Evolutionary conservation across 768 basidiomycete species (phyloP), one percentile per base, ranked within the genome.

Genomic region (Phanerochaete carnosa): DNA sequence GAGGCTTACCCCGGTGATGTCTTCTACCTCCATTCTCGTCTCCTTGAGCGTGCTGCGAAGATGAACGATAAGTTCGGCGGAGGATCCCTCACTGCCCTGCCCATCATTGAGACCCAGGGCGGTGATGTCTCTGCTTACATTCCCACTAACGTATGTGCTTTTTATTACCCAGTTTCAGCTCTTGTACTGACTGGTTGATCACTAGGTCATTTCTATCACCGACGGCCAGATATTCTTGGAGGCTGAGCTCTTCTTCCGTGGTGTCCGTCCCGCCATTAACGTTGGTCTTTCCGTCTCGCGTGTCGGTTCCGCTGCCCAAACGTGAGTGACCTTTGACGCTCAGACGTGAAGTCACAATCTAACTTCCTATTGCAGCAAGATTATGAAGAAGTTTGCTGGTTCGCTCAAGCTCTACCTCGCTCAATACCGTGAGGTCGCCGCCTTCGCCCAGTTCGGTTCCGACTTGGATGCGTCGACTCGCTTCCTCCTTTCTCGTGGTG

Each of bases 311-410:
- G 96, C 97, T 72, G 97, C 97, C 72, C 97, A 99, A 82, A 98
- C 96, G 95, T 98, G 78, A 75, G 91, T 28, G 1, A 1, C 35
- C n/a, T 53, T 28, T 16, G 33, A 3, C 15, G 47, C 43, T 12
- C 15, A 55, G 32, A 2, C 15, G 28, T 43, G 35, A 55, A 52
- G 47, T 5, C 11, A 32, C 55, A 54, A 23, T 32, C 4, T 59
- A 15, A 37, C 62, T 25, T 61, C 55, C 15, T 23, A 54, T 57
- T 56, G 66, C 64, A 92, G 89, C 68, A 94, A 95, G 80, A 94
- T 98, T 80, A 98, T 99, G 97, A 99, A 98, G 91, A 95, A 98
- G 83, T 98, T 98, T 70, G 97, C 97, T 70, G 97, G 97, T 84
- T 98, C 97, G 57, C 88, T 98, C 69, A 98, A 98, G 82, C 87